A percentile compares a stretch with the other conserved stretches of the same genome.
Evolutionary conservation across 352 stramenopile species (phyloP).

Genomic region (Phytophthora agathidicida): DNA sequence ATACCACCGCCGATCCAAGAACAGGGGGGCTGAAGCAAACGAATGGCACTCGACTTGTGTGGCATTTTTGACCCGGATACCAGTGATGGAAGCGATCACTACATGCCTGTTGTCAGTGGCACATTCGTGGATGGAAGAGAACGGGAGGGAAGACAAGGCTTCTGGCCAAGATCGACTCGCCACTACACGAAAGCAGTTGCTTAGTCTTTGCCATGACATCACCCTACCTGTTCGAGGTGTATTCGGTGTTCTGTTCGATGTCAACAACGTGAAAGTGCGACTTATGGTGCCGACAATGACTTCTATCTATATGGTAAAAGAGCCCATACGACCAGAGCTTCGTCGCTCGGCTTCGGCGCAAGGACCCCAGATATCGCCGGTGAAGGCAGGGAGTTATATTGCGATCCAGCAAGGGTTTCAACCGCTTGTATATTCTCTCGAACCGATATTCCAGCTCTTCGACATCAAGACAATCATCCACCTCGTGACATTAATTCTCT

Average conservation of each 20-base stretch:
- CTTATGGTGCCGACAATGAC: conserved; percentile 60
- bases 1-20: conserved; percentile 50
- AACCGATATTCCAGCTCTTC: conserved; percentile 74
- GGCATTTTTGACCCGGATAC: conserved; percentile 72
- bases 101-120: conserved; percentile 63
- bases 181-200: conserved; percentile 43
- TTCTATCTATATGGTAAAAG: conserved; percentile 57
- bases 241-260: conserved; percentile 61
- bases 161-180: conserved; percentile 1
- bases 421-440: conserved; percentile 72
- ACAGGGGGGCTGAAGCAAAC: conserved; percentile 16
- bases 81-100: conserved; percentile 60
- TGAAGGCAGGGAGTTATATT: conserved; percentile 55
- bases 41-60: conserved; percentile 77
- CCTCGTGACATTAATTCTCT: conserved; percentile 70
- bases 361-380: conserved; percentile 41
- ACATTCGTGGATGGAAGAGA: conserved; percentile 49
- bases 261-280: conserved; percentile 40
- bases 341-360: conserved; percentile 22
- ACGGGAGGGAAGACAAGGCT: background rate
- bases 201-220: conserved; percentile 61
- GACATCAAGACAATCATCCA: conserved; percentile 77
- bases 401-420: conserved; percentile 61
- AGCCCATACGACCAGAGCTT: conserved; percentile 13
- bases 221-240: conserved; percentile 69